phyloP scores from a whole-genome alignment of 257 asterid species.

The Salvia miltiorrhiza region DNA sequence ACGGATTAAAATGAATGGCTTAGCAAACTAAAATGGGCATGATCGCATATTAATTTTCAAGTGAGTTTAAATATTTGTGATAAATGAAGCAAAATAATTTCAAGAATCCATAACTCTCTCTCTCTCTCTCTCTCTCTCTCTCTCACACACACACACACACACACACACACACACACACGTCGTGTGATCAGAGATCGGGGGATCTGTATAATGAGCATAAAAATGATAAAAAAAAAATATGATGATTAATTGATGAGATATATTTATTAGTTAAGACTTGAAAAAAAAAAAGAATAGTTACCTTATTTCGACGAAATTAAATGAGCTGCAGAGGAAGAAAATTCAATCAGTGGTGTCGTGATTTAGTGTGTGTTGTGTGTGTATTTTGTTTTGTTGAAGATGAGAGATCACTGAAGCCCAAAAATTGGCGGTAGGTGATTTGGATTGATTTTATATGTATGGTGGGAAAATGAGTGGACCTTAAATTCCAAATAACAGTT shows the following conservation, averaged over 20 bases:
- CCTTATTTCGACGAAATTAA: constrained; percentile 13
- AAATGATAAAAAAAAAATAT: background rate
- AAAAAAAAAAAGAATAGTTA: background rate
- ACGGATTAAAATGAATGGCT: background rate
- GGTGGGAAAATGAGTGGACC: constrained; percentile 38
- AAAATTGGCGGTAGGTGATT: constrained; percentile 36
- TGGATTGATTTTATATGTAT: constrained; percentile 28
- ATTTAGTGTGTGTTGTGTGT: too few relatives aligned
- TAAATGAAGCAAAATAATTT: background rate
- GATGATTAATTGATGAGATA: background rate
- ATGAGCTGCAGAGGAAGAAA: background rate
- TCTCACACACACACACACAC: too few relatives aligned
- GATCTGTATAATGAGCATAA: background rate
- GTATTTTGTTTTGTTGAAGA: constrained; percentile 20
- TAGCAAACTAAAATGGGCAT: background rate
- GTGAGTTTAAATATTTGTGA: background rate
- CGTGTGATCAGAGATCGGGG: background rate
- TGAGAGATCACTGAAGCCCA: constrained; percentile 23
- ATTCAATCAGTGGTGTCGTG: background rate
- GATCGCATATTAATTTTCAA: background rate
- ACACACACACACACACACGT: too few relatives aligned
- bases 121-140: too few relatives aligned
- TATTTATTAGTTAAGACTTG: too few relatives aligned
- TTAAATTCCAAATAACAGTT: constrained; percentile 16
- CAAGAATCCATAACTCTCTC: too few relatives aligned